Evolutionary conservation across 176 grass and related monocot genomes (phyloP), one percentile per base, ranked within the genome.

Genomic region (Ensete glaucum): DNA sequence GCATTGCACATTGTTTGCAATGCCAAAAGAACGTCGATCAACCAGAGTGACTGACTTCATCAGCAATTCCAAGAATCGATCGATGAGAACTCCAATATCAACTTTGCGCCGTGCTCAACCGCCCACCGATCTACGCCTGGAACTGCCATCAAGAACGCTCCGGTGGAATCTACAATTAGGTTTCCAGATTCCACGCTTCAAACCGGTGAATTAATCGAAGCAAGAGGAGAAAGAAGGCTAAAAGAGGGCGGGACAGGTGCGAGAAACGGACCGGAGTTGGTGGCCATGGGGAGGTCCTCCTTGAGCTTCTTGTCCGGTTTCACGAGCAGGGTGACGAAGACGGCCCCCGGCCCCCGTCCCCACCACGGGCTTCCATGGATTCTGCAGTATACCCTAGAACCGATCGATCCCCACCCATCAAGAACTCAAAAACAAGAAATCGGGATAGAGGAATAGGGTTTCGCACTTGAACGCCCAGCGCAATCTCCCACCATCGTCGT

Each of bases 241-340:
- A 6, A 43, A 43, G 34, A 4, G 34, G 34, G 4, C 34, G 34
- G 34, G 34, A 43, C 51, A 76, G 57, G 70, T 13, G 68, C 34
- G 15, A 24, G 54, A 27, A 62, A 20, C 52, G 5, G 52, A 96
- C 92, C 89, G 64, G 92, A 84, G 85, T 96, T 89, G 21, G 89
- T 88, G 76, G 77, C 79, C 80, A 92, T 85, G 25, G 87, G 89
- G 1, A 96, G 89, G 67, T 92, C 92, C 78, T 84, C 68, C 84
- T 92, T 96, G 57, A 96, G 57, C 87, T 96, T 84, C 19, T 89
- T 89, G 71, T 96, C 92, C 77, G 29, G 29, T 29, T 29, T 43
- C 43, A 92, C 92, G 9, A 96, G 82, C 69, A 89, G 89, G 83
- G 86, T 92, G 16, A 96, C 92, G 68, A 92, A 96, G 26, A 96